phyloP scores from a whole-genome alignment of 2,329 filamentous ascomycete species.

The Tolypocladium amazonense region DNA sequence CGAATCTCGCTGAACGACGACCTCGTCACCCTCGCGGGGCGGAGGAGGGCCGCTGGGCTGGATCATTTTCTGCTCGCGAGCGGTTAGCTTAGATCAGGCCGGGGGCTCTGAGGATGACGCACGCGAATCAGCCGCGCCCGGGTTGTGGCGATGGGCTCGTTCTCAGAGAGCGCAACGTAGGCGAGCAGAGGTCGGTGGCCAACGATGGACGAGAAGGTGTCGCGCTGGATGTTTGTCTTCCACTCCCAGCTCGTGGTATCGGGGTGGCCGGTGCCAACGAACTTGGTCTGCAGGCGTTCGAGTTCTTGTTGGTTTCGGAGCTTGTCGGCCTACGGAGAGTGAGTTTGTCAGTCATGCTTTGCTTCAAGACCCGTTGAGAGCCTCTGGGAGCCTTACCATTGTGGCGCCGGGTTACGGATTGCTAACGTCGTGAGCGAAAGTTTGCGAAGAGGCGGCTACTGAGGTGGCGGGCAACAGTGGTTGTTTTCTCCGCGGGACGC shows the following conservation, averaged over 20 bases:
- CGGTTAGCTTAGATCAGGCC: conserved; percentile 1
- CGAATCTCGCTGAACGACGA: background rate
- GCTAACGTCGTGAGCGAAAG: background rate
- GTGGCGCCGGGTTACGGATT: background rate
- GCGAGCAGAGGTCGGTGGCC: conserved; percentile 82
- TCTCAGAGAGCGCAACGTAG: conserved; percentile 84
- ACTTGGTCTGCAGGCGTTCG: conserved; percentile 90
- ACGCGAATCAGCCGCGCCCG: conserved; percentile 70
- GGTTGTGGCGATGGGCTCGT: conserved; percentile 72
- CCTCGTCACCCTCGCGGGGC: conserved; percentile 35
- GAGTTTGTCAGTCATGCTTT: background rate
- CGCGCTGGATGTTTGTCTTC: conserved; percentile 89
- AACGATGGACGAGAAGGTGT: conserved; percentile 80
- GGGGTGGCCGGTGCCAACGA: conserved; percentile 89
- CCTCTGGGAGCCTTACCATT: conserved; percentile 12
- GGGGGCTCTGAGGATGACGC: conserved; percentile 10
- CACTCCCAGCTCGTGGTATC: conserved; percentile 98
- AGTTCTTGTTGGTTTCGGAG: conserved; percentile 96
- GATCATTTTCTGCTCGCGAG: conserved; percentile 50
- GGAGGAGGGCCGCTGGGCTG: conserved; percentile 51
- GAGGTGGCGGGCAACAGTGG: background rate
- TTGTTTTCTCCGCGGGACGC: background rate
- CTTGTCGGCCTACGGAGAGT: conserved; percentile 67
- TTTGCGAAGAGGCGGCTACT: background rate
- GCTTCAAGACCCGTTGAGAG: background rate